These are phyloP conservation scores for Irpex rosettiformis DNA, from an alignment of 1,284 basidiomycete species.

Conservation along the genomic window DNA sequence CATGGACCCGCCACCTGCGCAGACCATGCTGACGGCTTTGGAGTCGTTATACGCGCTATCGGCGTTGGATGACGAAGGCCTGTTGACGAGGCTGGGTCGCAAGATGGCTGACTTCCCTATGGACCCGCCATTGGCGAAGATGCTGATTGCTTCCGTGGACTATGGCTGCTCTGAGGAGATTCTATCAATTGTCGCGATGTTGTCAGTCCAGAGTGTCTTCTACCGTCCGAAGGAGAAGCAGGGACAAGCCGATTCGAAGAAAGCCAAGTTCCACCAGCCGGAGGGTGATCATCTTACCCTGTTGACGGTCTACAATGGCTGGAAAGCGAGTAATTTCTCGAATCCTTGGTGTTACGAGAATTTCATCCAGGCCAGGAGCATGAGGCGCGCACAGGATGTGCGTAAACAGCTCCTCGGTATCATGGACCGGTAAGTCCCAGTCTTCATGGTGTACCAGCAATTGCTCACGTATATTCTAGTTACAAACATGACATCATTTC, in stretches of 20 bases:
- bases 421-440: conserved; percentile 82
- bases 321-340: conserved; percentile 94
- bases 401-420: conserved; percentile 96
- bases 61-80: conserved; percentile 94
- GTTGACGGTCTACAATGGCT: conserved; percentile 96
- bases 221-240: conserved; percentile 99
- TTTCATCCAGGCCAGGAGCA: conserved; percentile 95
- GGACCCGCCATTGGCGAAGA: conserved; percentile 95
- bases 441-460: neutral
- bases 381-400: conserved; percentile 97
- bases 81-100: conserved; percentile 89
- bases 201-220: conserved; percentile 95
- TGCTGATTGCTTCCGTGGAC: conserved; percentile 98
- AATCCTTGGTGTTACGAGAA: conserved; percentile 98
- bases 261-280: conserved; percentile 97
- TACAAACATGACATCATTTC: conserved; percentile 96
- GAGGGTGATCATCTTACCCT: conserved; percentile 97
- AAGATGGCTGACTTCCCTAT: conserved; percentile 99
- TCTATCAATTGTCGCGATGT: conserved; percentile 95
- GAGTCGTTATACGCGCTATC: conserved; percentile 94
- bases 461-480: conserved; percentile 66
- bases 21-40: conserved; percentile 92
- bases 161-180: conserved; percentile 97
- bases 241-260: conserved; percentile 97
- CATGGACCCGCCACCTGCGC: conserved; percentile 98